phyloP scores from a whole-genome alignment of 257 asterid species.

The Haberlea rhodopensis region DNA sequence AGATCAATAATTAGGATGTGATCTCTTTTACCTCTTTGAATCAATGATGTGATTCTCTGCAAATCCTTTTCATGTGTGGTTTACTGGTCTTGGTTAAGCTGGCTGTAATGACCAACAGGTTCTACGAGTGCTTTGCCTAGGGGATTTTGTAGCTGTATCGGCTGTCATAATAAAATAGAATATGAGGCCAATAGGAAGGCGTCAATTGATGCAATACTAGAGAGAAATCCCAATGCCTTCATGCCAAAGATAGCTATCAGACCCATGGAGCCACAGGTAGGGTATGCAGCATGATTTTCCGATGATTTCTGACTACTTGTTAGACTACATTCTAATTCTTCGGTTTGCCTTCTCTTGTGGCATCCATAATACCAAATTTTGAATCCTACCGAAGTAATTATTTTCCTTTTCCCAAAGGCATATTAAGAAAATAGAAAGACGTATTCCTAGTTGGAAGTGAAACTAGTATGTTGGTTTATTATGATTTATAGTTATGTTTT shows the following conservation, averaged over 20 bases:
- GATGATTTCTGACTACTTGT: conserved; percentile 1
- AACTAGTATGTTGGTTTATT: too few relatives aligned
- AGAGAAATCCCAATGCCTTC: conserved; percentile 68
- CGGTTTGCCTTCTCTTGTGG: conserved; percentile 10
- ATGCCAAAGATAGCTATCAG: conserved; percentile 59
- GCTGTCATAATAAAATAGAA: conserved; percentile 50
- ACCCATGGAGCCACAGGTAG: conserved; percentile 45
- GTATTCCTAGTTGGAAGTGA: background rate
- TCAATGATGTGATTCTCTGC: background rate
- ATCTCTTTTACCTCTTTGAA: too few relatives aligned
- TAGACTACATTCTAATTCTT: background rate
- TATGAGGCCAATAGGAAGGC: conserved; percentile 50
- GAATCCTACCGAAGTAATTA: background rate
- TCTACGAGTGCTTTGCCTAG: conserved; percentile 74
- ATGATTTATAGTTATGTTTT: background rate
- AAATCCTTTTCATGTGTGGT: background rate
- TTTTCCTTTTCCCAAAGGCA: background rate
- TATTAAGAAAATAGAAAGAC: background rate
- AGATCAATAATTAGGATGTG: too few relatives aligned
- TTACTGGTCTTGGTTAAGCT: conserved; percentile 21
- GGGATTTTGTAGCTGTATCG: conserved; percentile 61
- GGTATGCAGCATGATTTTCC: conserved; percentile 43
- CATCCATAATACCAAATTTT: background rate
- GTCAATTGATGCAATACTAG: conserved; percentile 43
- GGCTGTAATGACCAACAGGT: conserved; percentile 43